Conservation (phyloP, 2,329 filamentous ascomycete species). For the Aspergillus latus region DNA sequence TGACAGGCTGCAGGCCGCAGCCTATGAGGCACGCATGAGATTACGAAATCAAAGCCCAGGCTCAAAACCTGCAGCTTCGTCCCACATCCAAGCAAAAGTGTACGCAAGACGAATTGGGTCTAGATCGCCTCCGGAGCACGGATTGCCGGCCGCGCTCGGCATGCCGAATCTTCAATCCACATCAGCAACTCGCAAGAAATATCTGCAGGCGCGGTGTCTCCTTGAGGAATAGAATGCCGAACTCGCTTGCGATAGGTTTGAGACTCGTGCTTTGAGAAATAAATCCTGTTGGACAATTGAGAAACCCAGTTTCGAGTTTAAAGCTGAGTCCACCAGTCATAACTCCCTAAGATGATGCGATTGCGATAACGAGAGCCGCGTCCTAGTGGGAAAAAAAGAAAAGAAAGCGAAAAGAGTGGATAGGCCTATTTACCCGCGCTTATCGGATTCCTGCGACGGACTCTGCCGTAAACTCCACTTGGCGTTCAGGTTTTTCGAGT, state of each 20-base stretch:
- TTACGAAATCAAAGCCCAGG: not conserved
- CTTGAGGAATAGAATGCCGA: constrained; percentile 18
- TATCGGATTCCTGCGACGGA: not conserved
- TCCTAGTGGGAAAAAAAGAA: not conserved
- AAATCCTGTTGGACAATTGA: not conserved
- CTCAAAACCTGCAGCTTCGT: constrained; percentile 1
- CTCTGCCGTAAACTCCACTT: not conserved
- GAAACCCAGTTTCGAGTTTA: not conserved
- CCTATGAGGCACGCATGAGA: not conserved
- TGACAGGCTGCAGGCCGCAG: not conserved
- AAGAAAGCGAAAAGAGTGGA: not conserved
- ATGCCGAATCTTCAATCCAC: constrained; percentile 16
- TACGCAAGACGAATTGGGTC: constrained; percentile 6
- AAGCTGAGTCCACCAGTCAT: not conserved
- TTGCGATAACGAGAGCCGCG: not conserved
- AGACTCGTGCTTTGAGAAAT: not conserved
- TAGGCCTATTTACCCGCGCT: not conserved
- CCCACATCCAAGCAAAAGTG: not conserved
- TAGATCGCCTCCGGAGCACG: constrained; percentile 13
- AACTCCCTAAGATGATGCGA: not conserved
- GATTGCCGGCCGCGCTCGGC: constrained; percentile 21
- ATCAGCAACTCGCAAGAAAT: not conserved
- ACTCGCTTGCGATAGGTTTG: not conserved
- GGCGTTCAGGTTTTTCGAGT: not conserved
- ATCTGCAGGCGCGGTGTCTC: constrained; percentile 14